phyloP scores from a whole-genome alignment of 75 land plant genomes.

The Gnetum montanum region DNA sequence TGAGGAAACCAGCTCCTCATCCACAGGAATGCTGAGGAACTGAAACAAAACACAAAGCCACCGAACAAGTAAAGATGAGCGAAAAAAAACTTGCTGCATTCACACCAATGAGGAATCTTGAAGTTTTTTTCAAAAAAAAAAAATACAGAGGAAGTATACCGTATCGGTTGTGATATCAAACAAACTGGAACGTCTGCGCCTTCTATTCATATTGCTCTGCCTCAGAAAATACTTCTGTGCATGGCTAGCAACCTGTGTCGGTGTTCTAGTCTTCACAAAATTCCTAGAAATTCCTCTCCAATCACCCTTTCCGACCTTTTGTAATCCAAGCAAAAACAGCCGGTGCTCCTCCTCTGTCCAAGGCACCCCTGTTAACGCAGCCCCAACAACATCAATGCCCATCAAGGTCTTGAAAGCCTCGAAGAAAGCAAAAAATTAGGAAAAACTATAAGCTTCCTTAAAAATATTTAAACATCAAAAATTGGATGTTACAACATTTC shows the following conservation, averaged over 20 bases:
- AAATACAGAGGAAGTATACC: not conserved
- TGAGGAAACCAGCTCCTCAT: conserved; percentile 1
- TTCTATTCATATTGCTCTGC: conserved; percentile 35
- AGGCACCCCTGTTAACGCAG: conserved; percentile 48
- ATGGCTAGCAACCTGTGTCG: conserved; percentile 61
- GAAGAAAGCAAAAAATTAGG: not conserved
- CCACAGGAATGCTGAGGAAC: conserved; percentile 5
- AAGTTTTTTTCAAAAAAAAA: no score
- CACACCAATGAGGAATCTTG: no score
- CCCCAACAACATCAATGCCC: not conserved
- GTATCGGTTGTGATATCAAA: conserved; percentile 31
- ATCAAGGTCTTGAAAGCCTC: not conserved
- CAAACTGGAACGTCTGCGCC: conserved; percentile 44
- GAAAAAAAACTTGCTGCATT: not conserved
- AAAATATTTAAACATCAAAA: not conserved
- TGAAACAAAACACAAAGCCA: not conserved
- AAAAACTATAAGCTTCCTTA: not conserved
- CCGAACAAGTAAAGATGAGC: not conserved
- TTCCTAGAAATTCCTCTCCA: conserved; percentile 57
- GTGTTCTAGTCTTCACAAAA: conserved; percentile 50
- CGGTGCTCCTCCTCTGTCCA: conserved; percentile 64
- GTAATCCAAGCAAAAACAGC: conserved; percentile 33
- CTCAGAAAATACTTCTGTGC: conserved; percentile 58
- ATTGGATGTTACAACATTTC: no score
- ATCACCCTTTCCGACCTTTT: conserved; percentile 55